A percentile compares a stretch with the other conserved stretches of the same genome.
These are phyloP conservation scores for Effrenium voratum DNA, from an alignment of 73 alveolate species.

Conservation along the genomic window DNA sequence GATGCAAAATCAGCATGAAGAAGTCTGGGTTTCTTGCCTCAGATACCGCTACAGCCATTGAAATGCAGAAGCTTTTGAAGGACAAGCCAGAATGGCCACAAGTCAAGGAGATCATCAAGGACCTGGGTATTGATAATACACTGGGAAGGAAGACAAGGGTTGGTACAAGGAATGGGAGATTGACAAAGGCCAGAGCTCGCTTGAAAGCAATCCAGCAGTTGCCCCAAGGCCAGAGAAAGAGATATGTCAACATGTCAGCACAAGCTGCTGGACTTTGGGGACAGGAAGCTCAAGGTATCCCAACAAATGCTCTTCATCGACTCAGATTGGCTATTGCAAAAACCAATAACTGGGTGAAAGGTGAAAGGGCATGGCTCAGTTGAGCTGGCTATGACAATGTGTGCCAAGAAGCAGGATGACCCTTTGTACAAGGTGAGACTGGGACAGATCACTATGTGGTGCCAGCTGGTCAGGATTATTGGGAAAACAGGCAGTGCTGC, in stretches of 20 bases:
- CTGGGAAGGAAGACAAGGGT: not conserved
- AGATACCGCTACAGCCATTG: too few species aligned
- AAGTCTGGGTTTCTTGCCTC: too few species aligned
- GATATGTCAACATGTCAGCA: not conserved
- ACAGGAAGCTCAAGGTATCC: not conserved
- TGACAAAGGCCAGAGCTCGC: not conserved
- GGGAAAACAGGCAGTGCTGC: not conserved
- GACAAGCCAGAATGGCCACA: not conserved
- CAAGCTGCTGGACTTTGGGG: not conserved
- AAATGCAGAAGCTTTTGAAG: not conserved
- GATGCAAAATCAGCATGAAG: too few species aligned
- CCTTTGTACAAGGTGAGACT: not conserved
- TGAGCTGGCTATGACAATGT: too few species aligned
- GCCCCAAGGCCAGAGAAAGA: not conserved
- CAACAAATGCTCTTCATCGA: not conserved
- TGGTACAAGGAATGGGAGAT: not conserved
- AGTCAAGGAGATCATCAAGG: not conserved
- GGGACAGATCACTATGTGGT: not conserved
- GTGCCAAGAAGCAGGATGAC: not conserved
- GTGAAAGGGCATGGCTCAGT: too few species aligned
- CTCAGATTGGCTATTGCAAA: not conserved
- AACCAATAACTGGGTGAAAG: constrained; percentile 8
- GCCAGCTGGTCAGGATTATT: not conserved
- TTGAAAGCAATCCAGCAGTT: not conserved
- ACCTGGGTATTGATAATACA: constrained; percentile 1